Evolutionary conservation across 345 rosid genomes (phyloP), one percentile per base, ranked within the genome.

Genomic region (Hibiscus mutabilis): DNA sequence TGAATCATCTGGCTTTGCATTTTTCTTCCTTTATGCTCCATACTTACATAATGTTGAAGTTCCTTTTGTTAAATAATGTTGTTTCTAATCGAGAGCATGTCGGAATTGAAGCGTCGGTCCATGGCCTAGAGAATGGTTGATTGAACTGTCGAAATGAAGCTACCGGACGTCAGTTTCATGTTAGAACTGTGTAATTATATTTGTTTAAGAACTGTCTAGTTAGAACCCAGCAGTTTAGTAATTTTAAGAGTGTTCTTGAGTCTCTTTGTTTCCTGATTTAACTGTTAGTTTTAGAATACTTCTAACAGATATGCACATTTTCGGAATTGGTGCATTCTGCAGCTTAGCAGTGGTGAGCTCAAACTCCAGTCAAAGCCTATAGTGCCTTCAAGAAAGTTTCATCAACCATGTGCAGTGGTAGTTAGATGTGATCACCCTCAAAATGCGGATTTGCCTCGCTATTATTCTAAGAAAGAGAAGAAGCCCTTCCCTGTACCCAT

Each of bases 401-500:
- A 57, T 68, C 82, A 53, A 55, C 52, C 75, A 18, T 71, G 66
- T 59, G 66, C 81, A 49, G 57, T 83, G 65, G 76, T 80, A 24
- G 75, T 86, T 58, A 84, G 82, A 71, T 85, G 74, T 49, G 87
- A 88, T 44, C 64, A 79, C n/a, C 55, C 96, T 58, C 99, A 95
- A 78, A 95, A 95, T 83, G 86, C 87, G 16, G 99, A 95, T 78
- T 84, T 87, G 18, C 99, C 97, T 70, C 84, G 82, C 68, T 60
- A 77, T 27, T 87, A 87, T 77, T 77, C 91, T 18, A 91, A 74
- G 74, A 87, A 88, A 74, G 96, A 91, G 82, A 95, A 90, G 84
- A 95, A 95, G 75, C 99, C 97, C 55, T 95, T 95, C 76, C 93
- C 91, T 0, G 71, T 78, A 24, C 99, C 99, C 14, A 81, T 90